A percentile compares a stretch with the other conserved stretches of the same genome.
These are phyloP conservation scores for Eucalyptus curtisii DNA, from an alignment of 345 rosid species.

Conservation along the genomic window DNA sequence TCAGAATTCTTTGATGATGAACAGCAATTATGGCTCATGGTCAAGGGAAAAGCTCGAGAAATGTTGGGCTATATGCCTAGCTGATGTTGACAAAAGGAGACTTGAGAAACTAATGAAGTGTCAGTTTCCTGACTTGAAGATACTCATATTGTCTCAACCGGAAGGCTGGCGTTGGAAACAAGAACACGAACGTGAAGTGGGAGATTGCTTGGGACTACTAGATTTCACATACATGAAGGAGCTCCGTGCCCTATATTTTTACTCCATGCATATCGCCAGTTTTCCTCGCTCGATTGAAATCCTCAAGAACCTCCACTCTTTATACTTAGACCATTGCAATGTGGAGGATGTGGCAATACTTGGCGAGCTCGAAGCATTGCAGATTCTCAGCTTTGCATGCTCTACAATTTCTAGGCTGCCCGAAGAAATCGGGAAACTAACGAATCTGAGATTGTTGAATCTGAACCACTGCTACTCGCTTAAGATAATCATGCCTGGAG, in stretches of 20 bases:
- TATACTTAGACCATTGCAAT: not conserved
- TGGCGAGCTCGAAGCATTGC: not conserved
- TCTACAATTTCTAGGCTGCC: not conserved
- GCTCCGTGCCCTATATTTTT: not conserved
- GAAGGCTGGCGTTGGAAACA: too few relatives aligned
- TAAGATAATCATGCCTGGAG: accelerated
- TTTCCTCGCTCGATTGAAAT: accelerated
- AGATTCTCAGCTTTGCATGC: not conserved
- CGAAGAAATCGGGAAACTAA: not conserved
- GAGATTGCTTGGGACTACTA: accelerated
- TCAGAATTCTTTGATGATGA: too few relatives aligned
- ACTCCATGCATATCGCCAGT: accelerated
- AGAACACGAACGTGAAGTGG: not conserved
- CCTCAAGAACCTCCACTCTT: accelerated
- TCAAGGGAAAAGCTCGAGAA: too few relatives aligned
- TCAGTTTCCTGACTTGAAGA: too few relatives aligned
- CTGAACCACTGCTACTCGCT: accelerated
- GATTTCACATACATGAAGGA: not conserved
- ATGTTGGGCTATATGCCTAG: too few relatives aligned
- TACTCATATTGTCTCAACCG: too few relatives aligned
- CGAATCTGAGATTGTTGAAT: not conserved
- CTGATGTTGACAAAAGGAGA: too few relatives aligned
- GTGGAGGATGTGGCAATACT: not conserved
- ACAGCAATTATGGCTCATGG: too few relatives aligned
- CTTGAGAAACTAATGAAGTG: too few relatives aligned